Conservation (phyloP, 2,329 filamentous ascomycete species). For the Cadophora luteo-olivacea region DNA sequence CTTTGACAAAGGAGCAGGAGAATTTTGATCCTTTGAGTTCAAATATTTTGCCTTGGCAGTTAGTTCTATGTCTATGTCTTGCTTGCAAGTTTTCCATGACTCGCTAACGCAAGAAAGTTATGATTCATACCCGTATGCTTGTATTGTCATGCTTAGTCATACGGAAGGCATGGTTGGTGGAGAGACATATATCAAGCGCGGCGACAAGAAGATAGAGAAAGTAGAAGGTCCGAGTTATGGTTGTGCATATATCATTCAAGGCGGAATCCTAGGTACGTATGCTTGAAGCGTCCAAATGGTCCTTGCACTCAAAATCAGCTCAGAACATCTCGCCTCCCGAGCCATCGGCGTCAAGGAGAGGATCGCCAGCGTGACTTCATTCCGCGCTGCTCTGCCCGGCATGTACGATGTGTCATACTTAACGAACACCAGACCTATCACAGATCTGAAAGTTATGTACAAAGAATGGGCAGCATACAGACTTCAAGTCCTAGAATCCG, state of each 20-base stretch:
- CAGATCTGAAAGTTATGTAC: slow-evolving; percentile 9
- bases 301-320: not conserved
- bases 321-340: slow-evolving; percentile 7
- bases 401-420: slow-evolving; percentile 9
- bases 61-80: not conserved
- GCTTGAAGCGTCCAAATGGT: not conserved
- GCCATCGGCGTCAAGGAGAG: slow-evolving; percentile 8
- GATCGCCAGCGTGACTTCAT: slow-evolving; percentile 6
- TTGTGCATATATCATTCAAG: slow-evolving; percentile 6
- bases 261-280: slow-evolving; percentile 8
- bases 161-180: slow-evolving; percentile 9
- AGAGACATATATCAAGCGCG: slow-evolving; percentile 14
- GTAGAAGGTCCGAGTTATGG: slow-evolving; percentile 2
- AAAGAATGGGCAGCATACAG: slow-evolving; percentile 12
- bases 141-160: slow-evolving; percentile 16
- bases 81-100: not conserved
- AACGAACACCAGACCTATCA: not conserved
- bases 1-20: slow-evolving; percentile 8
- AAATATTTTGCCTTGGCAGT: slow-evolving; percentile 14
- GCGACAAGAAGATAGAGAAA: slow-evolving; percentile 17
- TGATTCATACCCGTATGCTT: slow-evolving; percentile 19
- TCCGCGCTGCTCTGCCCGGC: not conserved
- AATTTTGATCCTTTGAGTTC: slow-evolving; percentile 6
- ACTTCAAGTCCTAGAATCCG: slow-evolving; percentile 1
- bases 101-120: not conserved